A percentile compares a stretch with the other conserved stretches of the same genome.
phyloP scores from a whole-genome alignment of 2,329 filamentous ascomycete species.

The Dothideomycetidae sp. region DNA sequence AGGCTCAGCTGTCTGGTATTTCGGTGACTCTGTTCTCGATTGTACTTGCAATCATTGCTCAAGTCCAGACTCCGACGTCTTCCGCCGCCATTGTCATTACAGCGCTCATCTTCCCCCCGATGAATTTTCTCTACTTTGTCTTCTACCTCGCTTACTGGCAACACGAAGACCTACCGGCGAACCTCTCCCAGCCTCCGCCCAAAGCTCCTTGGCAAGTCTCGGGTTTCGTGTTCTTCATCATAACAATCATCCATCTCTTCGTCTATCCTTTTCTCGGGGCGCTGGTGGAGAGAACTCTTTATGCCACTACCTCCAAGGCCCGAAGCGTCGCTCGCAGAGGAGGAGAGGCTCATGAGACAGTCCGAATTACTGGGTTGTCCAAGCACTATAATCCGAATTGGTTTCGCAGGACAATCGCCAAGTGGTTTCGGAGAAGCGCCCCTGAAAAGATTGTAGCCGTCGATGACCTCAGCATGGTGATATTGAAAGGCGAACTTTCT shows the following conservation, averaged over 20 bases:
- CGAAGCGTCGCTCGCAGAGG: conserved; percentile 27
- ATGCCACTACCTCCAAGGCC: conserved; percentile 53
- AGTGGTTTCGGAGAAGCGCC: conserved; percentile 32
- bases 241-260: conserved; percentile 63
- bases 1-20: conserved; percentile 77
- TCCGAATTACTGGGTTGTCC: conserved; percentile 57
- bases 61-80: conserved; percentile 50
- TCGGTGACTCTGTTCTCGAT: conserved; percentile 58
- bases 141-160: conserved; percentile 67
- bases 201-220: conserved; percentile 45
- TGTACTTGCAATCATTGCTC: conserved; percentile 66
- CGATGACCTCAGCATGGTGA: conserved; percentile 54
- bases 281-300: conserved; percentile 56
- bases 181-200: conserved; percentile 49
- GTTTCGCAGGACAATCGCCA: conserved; percentile 35
- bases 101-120: conserved; percentile 67
- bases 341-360: conserved; percentile 33
- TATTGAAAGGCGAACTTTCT: conserved; percentile 66
- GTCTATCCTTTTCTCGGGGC: conserved; percentile 64
- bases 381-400: conserved; percentile 62
- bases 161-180: conserved; percentile 41
- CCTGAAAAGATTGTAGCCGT: conserved; percentile 67
- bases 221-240: conserved; percentile 63
- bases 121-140: conserved; percentile 79
- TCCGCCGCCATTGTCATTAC: conserved; percentile 54